Evolutionary conservation across 148 eudicot genomes (phyloP).

Genomic region (Chenopodium suecicum): DNA sequence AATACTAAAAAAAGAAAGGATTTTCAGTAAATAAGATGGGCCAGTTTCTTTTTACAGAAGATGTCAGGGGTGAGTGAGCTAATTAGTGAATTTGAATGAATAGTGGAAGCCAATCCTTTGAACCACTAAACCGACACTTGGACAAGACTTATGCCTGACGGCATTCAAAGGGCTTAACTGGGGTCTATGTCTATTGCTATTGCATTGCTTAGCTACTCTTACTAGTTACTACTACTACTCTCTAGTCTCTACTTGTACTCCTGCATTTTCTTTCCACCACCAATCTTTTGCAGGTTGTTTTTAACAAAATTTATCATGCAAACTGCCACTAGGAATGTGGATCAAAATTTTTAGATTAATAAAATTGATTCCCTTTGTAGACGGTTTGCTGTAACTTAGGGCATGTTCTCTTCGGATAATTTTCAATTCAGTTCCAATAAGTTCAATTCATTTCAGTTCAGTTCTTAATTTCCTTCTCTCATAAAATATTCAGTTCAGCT

Average conservation of each 20-base stretch:
- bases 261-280: neutral
- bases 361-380: too few relatives aligned
- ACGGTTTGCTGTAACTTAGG: too few relatives aligned
- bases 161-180: constrained; percentile 6
- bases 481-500: too few relatives aligned
- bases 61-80: constrained; percentile 21
- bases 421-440: too few relatives aligned
- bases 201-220: neutral
- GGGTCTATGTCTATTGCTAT: constrained; percentile 4
- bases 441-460: too few relatives aligned
- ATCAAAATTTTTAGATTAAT: too few relatives aligned
- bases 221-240: neutral
- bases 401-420: too few relatives aligned
- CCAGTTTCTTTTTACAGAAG: constrained; percentile 23
- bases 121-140: constrained; percentile 11
- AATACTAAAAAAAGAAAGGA: constrained; percentile 7
- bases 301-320: too few relatives aligned
- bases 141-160: constrained; percentile 33
- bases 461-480: too few relatives aligned
- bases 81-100: constrained; percentile 12
- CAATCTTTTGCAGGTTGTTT: too few relatives aligned
- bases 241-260: neutral
- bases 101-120: constrained; percentile 21
- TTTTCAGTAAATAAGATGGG: constrained; percentile 18
- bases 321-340: too few relatives aligned